phyloP scores from a whole-genome alignment of 1,284 basidiomycete genomes.

The Fistulina hepatica region DNA sequence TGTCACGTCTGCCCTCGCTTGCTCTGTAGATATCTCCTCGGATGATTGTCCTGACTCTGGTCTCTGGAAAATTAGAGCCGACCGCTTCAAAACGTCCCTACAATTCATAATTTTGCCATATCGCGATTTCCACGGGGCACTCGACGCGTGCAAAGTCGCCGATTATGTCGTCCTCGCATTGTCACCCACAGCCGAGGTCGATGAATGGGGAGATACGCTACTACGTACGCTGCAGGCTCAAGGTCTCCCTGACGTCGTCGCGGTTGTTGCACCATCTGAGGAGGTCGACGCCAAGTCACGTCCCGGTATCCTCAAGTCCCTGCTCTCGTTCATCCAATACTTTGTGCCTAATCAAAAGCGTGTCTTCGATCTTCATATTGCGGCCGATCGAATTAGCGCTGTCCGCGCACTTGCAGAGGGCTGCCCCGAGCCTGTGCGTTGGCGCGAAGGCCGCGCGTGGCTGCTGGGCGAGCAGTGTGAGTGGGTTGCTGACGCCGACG shows the following conservation, averaged over 20 bases:
- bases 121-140: constrained; percentile 60
- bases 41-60: constrained; percentile 43
- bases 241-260: constrained; percentile 66
- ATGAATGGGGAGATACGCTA: constrained; percentile 80
- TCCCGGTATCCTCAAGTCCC: constrained; percentile 65
- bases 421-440: constrained; percentile 63
- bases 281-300: constrained; percentile 49
- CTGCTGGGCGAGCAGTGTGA: constrained; percentile 63
- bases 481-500: constrained; percentile 35
- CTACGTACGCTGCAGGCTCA: constrained; percentile 82
- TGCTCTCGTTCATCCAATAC: constrained; percentile 89
- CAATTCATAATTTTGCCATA: constrained; percentile 77
- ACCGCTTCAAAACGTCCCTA: constrained; percentile 81
- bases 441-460: constrained; percentile 76
- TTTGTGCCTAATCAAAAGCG: constrained; percentile 80
- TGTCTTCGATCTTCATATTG: constrained; percentile 50
- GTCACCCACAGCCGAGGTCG: constrained; percentile 75
- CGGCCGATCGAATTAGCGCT: constrained; percentile 61
- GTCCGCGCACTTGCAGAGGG: constrained; percentile 73
- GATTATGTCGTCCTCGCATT: constrained; percentile 87
- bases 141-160: constrained; percentile 83
- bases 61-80: constrained; percentile 59
- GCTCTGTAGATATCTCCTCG: constrained; percentile 48
- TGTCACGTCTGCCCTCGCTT: constrained; percentile 51
- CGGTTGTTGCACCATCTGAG: constrained; percentile 38